Evolutionary conservation across 805 yeast species (phyloP), one percentile per base, ranked within the genome.

Genomic region (Cyberlindnera bimundalis): DNA sequence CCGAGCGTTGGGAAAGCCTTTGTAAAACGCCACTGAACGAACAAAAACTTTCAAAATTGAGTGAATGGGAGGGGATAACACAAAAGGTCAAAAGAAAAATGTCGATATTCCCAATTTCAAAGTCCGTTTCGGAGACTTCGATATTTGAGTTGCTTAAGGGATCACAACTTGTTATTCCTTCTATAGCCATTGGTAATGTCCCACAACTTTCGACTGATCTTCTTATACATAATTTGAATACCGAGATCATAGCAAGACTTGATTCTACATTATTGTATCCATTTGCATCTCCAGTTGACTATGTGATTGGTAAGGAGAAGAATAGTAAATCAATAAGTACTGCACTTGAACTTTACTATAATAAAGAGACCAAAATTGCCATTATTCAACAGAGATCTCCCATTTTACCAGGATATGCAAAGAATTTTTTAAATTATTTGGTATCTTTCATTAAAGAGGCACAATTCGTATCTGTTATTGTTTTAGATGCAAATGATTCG

Each of bases 341-440:
- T 1, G 77, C 84, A 0, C 56, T 85, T 21, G 96, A 90, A 52
- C 70, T 87, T 2, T 84, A 76, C 58, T 62, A 64, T 47, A 68
- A 71, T 47, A 58, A 61, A 1, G 41, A 47, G 2, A 53, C 57
- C 31, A 65, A 71, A 3, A 20, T 82, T 9, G 70, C 84, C 2
- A 50, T 87, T n/a, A 55, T 90, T 3, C 96, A 87, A 54, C 89
- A 87, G 55, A 66, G 97, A 36, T 74, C 96, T 1, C 97, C 97
- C 0, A 70, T 88, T 2, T 66, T 89, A n/a, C 83, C 91, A 1
- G 81, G 81, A 0, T 75, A 67, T 44, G 65, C 73, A 10, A 55
- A 59, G 25, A 64, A 61, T 31, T 84, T 81, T 55, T 66, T 82
- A 5, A 52, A 62, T 2, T 73, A 80, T 14, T 64, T 81, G 9